These are phyloP conservation scores for Annona cherimola DNA, from an alignment of 164 flowering plant species.

Conservation along the genomic window DNA sequence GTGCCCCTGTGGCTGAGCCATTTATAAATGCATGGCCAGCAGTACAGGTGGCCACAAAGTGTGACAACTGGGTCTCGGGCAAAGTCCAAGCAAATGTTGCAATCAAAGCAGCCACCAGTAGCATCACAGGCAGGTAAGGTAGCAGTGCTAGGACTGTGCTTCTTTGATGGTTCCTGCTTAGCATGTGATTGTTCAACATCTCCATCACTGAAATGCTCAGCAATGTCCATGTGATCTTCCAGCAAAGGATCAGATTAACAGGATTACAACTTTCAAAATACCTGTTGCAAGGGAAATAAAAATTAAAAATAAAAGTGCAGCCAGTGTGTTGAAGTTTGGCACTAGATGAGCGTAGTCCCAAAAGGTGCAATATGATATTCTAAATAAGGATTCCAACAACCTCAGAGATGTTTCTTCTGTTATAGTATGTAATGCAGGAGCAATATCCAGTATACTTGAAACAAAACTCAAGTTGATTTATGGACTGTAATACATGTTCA, in stretches of 20 bases:
- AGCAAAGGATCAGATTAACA: not conserved
- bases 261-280: not conserved
- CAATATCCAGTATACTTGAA: too few species aligned
- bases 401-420: too few species aligned
- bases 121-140: not conserved
- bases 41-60: slow-evolving; percentile 77
- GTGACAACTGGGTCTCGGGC: slow-evolving; percentile 77
- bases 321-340: too few species aligned
- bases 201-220: not conserved
- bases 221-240: slow-evolving; percentile 1
- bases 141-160: not conserved
- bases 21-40: slow-evolving; percentile 86
- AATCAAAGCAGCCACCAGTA: slow-evolving; percentile 44
- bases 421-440: too few species aligned
- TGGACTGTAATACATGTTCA: too few species aligned
- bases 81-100: slow-evolving; percentile 75
- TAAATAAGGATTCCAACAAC: too few species aligned
- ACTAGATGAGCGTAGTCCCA: too few species aligned
- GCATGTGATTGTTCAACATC: not conserved
- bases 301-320: too few species aligned
- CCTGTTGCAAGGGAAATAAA: not conserved
- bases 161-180: not conserved
- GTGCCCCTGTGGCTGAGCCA: slow-evolving; percentile 54
- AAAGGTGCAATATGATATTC: too few species aligned
- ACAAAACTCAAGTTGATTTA: too few species aligned